These are phyloP conservation scores for Acacia concinna DNA, from an alignment of 331 rosid species.

Conservation along the genomic window DNA sequence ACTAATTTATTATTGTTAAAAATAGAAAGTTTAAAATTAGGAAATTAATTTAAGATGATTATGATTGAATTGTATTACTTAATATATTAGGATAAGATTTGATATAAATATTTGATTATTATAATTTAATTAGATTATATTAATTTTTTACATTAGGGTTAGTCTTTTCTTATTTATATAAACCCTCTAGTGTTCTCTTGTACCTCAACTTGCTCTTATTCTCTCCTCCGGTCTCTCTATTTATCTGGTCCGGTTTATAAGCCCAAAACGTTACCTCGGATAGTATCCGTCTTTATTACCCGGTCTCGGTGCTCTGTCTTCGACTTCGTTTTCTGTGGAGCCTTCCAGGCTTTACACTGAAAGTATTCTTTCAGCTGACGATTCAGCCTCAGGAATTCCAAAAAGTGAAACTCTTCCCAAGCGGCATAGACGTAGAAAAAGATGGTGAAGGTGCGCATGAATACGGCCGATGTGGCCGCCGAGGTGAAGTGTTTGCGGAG, in stretches of 20 bases:
- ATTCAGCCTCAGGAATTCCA: background rate
- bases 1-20: no score
- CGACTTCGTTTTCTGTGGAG: background rate
- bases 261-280: background rate
- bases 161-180: no score
- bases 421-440: background rate
- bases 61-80: no score
- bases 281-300: background rate
- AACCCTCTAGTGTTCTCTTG: no score
- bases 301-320: background rate
- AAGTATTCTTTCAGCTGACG: background rate
- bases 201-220: no score
- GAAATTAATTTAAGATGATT: no score
- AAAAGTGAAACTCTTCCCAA: background rate
- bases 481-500: slow-evolving; percentile 86
- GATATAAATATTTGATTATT: no score
- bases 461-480: slow-evolving; percentile 99
- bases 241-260: background rate
- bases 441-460: slow-evolving; percentile 99
- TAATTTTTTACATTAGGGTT: no score
- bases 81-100: no score
- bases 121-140: no score
- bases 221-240: no score
- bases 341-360: background rate
- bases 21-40: no score